Base-by-base conservation (phyloP, 768 basidiomycete species). In the Holtermanniella nyarrowii region DNA sequence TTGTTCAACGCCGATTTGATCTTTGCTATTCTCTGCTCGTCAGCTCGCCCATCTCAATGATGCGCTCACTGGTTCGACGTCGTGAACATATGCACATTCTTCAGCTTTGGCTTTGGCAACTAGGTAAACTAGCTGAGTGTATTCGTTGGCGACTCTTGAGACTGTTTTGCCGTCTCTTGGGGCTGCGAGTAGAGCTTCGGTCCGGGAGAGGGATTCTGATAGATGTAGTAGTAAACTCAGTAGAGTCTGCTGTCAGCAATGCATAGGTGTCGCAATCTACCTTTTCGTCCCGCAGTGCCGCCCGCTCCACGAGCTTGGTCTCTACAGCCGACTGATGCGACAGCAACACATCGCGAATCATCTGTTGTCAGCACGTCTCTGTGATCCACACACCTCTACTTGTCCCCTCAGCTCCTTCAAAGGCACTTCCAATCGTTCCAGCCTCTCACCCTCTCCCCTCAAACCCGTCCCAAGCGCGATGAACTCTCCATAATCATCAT, bases 401-500 rank as follows among this genome's bases (percentile, higher is more conserved):
- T 85, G 80, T 26, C 66, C 63, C 58, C 80, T 80, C 20, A 97
- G 68, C 20, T 74, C 76, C 7, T 64, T 71, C 47, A 99, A 69
- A 0, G 93, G 91, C 22, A 70, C 70, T 58, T 82, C 81, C 52
- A 99, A 66, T 52, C 78, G 75, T 52, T 78, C 76, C 60, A 93
- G 69, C 57, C 88, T 76, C 37, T 77, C 75, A 2, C 86, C 85
- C 72, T 96, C 91, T 42, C 85, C 88, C 58, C 82, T 79, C 57
- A 97, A 70, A 62, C 96, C 89, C 2, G 91, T 90, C 57, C 91
- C 91, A 25, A 99, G 76, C 60, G 86, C 88, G 63, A 97, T 93
- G 68, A 97, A 99, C 13, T 90, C 90, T 69, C 90, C 90, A 65
- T 97, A 99, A 73, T 97, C 95, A 61, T 89, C 85, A 72, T 99